A percentile compares a stretch with the other conserved stretches of the same genome.
Conservation (phyloP, 2,329 filamentous ascomycete species). For the Aaosphaeria arxii region DNA sequence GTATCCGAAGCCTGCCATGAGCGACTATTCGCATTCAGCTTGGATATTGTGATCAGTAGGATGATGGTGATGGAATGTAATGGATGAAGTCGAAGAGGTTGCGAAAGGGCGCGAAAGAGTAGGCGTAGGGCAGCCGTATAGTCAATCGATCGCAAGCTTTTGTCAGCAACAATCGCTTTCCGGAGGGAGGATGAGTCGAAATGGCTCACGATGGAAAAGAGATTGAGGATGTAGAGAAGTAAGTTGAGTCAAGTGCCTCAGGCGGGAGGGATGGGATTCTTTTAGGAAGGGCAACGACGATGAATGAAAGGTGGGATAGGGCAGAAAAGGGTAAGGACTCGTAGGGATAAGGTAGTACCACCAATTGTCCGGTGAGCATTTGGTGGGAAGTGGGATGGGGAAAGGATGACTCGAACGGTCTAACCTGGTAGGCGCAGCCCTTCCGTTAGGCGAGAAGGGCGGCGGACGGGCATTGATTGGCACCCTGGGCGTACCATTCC, state of each 20-base stretch:
- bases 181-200: neutral
- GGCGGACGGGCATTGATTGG: too few species aligned
- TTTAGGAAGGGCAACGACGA: neutral
- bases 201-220: neutral
- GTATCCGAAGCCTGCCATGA: conserved; percentile 11
- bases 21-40: neutral
- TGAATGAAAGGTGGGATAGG: too few species aligned
- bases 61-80: neutral
- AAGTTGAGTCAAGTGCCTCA: conserved; percentile 26
- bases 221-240: neutral
- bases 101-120: neutral
- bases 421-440: too few species aligned
- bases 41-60: neutral
- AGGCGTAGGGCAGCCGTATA: neutral
- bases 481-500: too few species aligned
- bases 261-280: conserved; percentile 9
- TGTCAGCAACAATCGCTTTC: neutral
- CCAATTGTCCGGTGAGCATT: too few species aligned
- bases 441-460: too few species aligned
- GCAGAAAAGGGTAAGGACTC: too few species aligned
- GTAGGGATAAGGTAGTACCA: too few species aligned
- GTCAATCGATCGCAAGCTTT: neutral
- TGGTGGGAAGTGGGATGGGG: too few species aligned
- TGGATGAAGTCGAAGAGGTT: neutral
- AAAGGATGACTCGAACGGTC: too few species aligned